Evolutionary conservation across 169 alveolate species (phyloP).

Genomic region (Plasmodium coatneyi): DNA sequence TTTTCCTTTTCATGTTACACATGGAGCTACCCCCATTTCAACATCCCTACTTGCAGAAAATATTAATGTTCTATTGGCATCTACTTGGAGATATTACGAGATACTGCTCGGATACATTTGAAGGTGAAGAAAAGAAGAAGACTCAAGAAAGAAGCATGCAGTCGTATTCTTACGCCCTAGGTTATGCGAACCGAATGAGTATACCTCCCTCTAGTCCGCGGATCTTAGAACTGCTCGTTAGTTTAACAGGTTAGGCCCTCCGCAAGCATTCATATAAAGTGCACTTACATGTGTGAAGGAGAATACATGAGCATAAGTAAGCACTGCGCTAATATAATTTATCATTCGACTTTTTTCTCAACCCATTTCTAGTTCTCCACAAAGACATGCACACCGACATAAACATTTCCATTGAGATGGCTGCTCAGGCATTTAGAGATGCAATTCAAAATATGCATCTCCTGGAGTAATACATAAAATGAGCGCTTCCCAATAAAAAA

Average conservation of each 20-base stretch:
- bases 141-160: conserved; percentile 71
- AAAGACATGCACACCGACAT: conserved; percentile 59
- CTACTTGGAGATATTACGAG: conserved; percentile 71
- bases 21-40: not conserved
- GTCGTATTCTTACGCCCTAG: conserved; percentile 55
- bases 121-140: conserved; percentile 18
- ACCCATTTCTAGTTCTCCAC: conserved; percentile 32
- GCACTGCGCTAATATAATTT: not conserved
- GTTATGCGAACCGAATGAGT: conserved; percentile 61
- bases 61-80: conserved; percentile 69
- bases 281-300: not conserved
- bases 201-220: conserved; percentile 64
- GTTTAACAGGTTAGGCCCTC: conserved; percentile 58
- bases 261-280: not conserved
- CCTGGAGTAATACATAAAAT: conserved; percentile 70
- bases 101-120: conserved; percentile 66
- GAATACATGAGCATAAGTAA: not conserved
- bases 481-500: not conserved
- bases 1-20: not conserved
- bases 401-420: conserved; percentile 66
- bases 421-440: conserved; percentile 76
- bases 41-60: conserved; percentile 37
- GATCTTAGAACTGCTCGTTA: conserved; percentile 64
- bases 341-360: not conserved
- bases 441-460: conserved; percentile 77